Evolutionary conservation across 805 yeast species (phyloP).

Genomic region (Hanseniaspora mollemarum): DNA sequence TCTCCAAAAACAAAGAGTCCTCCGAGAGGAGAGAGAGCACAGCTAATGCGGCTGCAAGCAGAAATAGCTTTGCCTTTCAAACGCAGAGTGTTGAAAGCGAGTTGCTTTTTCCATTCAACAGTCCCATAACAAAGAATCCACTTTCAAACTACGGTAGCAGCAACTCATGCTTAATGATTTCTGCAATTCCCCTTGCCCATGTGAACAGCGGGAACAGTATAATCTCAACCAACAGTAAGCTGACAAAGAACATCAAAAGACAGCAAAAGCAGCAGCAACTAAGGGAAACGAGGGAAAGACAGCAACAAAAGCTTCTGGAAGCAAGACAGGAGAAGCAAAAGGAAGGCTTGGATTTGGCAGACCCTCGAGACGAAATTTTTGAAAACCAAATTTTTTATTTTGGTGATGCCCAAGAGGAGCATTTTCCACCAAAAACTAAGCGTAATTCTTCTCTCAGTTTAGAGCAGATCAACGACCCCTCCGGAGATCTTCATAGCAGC

Average conservation of each 20-base stretch:
- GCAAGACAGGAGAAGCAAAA: neutral
- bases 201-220: neutral
- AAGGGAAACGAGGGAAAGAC: slow-evolving; percentile 1
- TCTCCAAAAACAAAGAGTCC: too few species aligned
- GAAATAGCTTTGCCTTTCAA: neutral
- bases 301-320: slow-evolving; percentile 21
- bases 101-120: slow-evolving; percentile 8
- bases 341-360: neutral
- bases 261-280: neutral
- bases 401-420: neutral
- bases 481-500: neutral
- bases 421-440: neutral
- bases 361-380: slow-evolving; percentile 8
- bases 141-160: too few species aligned
- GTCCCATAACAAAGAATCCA: slow-evolving; percentile 6
- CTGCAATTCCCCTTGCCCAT: neutral
- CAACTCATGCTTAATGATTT: neutral
- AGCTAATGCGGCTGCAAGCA: too few species aligned
- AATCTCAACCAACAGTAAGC: neutral
- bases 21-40: too few species aligned
- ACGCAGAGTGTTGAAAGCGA: slow-evolving; percentile 13
- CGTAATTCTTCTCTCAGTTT: neutral
- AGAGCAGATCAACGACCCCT: neutral
- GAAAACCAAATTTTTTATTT: slow-evolving; percentile 17
- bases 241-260: neutral